phyloP scores from a whole-genome alignment of 805 yeast genomes.

The Pichia nakasei region DNA sequence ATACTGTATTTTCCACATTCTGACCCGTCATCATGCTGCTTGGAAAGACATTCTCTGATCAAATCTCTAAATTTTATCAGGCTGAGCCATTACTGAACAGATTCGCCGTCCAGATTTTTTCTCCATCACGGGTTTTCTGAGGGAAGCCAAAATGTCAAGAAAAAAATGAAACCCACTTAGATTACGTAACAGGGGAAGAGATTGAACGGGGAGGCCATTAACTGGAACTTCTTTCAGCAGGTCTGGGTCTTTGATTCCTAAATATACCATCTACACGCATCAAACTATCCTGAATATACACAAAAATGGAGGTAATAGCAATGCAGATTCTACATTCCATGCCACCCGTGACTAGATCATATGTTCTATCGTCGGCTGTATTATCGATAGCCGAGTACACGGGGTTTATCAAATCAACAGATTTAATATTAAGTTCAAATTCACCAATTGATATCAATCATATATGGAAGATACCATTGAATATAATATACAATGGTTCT shows the following conservation, averaged over 20 bases:
- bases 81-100: too few relatives aligned
- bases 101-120: too few relatives aligned
- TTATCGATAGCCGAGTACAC: conserved; percentile 27
- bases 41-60: too few relatives aligned
- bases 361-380: conserved; percentile 26
- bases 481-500: conserved; percentile 32
- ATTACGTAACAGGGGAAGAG: background rate
- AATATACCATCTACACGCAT: too few relatives aligned
- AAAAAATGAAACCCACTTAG: background rate
- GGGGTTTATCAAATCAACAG: conserved; percentile 25
- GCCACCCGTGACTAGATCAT: conserved; percentile 38
- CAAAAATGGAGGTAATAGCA: conserved; percentile 28
- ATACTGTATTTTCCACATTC: conserved; percentile 18
- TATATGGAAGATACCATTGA: conserved; percentile 30
- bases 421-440: conserved; percentile 7
- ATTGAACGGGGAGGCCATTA: too few relatives aligned
- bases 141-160: background rate
- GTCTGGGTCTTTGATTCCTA: too few relatives aligned
- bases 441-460: conserved; percentile 11
- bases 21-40: background rate
- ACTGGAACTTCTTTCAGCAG: too few relatives aligned
- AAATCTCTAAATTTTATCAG: too few relatives aligned
- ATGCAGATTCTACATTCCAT: conserved; percentile 33
- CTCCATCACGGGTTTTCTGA: too few relatives aligned
- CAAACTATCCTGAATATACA: too few relatives aligned